These are phyloP conservation scores for Saccharata proteae DNA, from an alignment of 2,329 filamentous ascomycete genomes.

Conservation along the genomic window DNA sequence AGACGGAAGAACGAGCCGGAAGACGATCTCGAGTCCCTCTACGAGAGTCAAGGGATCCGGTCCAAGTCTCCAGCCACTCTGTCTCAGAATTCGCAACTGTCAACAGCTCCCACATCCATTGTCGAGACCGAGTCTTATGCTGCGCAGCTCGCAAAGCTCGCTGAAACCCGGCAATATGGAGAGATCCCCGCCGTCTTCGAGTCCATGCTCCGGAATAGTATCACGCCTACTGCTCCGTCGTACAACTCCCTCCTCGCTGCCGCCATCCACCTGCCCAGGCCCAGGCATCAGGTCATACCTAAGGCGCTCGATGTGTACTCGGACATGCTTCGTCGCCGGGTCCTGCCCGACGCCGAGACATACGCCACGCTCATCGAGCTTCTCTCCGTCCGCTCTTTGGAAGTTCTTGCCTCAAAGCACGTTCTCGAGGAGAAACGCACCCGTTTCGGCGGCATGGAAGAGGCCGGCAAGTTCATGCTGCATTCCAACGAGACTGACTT, in stretches of 20 bases:
- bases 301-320: constrained; percentile 92
- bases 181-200: constrained; percentile 90
- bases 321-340: constrained; percentile 82
- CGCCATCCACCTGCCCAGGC: constrained; percentile 67
- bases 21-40: constrained; percentile 21
- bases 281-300: constrained; percentile 72
- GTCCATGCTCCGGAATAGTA: constrained; percentile 69
- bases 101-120: constrained; percentile 48
- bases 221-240: constrained; percentile 69
- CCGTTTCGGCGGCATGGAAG: constrained; percentile 75
- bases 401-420: constrained; percentile 62
- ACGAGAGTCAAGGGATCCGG: constrained; percentile 17
- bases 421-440: constrained; percentile 67
- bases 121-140: constrained; percentile 60
- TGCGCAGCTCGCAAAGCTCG: constrained; percentile 64
- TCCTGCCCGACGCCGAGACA: constrained; percentile 70
- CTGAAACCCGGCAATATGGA: constrained; percentile 59
- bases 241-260: constrained; percentile 86
- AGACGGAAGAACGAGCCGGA: constrained; percentile 41
- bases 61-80: constrained; percentile 21
- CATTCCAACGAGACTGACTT: constrained; percentile 78
- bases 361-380: constrained; percentile 80
- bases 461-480: constrained; percentile 76
- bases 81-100: constrained; percentile 18
- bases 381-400: constrained; percentile 66